These are phyloP conservation scores for Auxenochlorella pyrenoidosa DNA, from an alignment of 139 green algal species.

Conservation along the genomic window DNA sequence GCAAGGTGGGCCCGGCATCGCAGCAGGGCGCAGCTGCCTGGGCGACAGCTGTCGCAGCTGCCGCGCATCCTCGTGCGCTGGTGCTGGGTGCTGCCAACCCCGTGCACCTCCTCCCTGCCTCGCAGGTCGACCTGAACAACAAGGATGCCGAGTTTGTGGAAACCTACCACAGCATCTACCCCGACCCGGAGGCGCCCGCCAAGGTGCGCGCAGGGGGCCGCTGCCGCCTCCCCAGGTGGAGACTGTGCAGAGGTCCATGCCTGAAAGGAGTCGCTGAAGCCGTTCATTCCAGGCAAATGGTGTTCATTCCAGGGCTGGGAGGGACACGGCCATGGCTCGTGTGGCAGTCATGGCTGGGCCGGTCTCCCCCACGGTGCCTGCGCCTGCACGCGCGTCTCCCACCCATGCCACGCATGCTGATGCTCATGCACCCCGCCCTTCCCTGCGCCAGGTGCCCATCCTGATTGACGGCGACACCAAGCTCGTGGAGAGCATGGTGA, in stretches of 20 bases:
- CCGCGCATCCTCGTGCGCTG: no score
- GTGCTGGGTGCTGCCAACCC: not conserved
- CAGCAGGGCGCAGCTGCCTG: not conserved
- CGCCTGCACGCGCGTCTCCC: no score
- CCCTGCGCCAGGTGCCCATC: conserved; percentile 21
- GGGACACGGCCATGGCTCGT: no score
- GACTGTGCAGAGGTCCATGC: no score
- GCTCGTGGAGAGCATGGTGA: conserved; percentile 28
- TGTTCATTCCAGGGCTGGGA: no score
- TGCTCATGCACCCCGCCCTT: not conserved
- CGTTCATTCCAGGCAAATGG: no score
- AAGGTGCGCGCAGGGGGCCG: conserved; percentile 26
- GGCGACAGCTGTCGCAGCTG: no score
- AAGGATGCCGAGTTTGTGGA: conserved; percentile 38
- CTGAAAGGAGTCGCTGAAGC: no score
- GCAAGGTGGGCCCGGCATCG: not conserved
- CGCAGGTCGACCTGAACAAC: conserved; percentile 31
- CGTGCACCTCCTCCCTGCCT: not conserved
- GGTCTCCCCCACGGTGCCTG: no score
- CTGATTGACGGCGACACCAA: conserved; percentile 14
- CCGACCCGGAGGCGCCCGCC: conserved; percentile 7
- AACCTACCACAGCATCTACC: not conserved
- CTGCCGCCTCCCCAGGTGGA: no score
- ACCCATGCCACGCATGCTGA: no score
- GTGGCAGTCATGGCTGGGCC: no score